Conservation (phyloP, 257 asterid species). For the Lithospermum erythrorhizon region DNA sequence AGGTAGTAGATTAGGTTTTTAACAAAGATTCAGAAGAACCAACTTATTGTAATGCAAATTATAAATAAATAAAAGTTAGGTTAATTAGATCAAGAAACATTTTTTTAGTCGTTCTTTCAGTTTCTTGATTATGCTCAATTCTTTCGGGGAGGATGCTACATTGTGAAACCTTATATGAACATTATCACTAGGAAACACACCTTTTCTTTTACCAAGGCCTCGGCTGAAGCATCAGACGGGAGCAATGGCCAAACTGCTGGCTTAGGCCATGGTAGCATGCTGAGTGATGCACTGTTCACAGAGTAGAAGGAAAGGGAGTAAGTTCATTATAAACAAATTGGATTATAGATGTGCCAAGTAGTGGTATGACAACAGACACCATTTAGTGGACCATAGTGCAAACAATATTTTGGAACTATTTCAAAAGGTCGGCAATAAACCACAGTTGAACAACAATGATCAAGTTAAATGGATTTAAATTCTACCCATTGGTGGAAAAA, state of each 20-base stretch:
- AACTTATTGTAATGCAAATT: neutral
- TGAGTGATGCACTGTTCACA: slow-evolving; percentile 77
- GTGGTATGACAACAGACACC: slow-evolving; percentile 8
- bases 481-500: neutral
- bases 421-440: neutral
- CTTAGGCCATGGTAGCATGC: slow-evolving; percentile 99
- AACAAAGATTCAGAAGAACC: neutral
- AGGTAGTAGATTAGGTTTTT: neutral
- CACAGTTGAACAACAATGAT: neutral
- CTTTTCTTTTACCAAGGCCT: slow-evolving; percentile 91
- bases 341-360: neutral
- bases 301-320: slow-evolving; percentile 5
- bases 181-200: slow-evolving; percentile 24
- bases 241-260: slow-evolving; percentile 95
- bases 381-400: slow-evolving; percentile 7
- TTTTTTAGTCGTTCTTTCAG: neutral
- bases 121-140: neutral
- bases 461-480: neutral
- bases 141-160: neutral
- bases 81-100: too few species aligned
- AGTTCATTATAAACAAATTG: neutral
- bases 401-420: neutral
- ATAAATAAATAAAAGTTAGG: too few species aligned
- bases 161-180: neutral
- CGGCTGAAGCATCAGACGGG: slow-evolving; percentile 76